These are phyloP conservation scores for Pochonia chlamydosporia DNA, from an alignment of 2,329 filamentous ascomycete species.

Conservation along the genomic window DNA sequence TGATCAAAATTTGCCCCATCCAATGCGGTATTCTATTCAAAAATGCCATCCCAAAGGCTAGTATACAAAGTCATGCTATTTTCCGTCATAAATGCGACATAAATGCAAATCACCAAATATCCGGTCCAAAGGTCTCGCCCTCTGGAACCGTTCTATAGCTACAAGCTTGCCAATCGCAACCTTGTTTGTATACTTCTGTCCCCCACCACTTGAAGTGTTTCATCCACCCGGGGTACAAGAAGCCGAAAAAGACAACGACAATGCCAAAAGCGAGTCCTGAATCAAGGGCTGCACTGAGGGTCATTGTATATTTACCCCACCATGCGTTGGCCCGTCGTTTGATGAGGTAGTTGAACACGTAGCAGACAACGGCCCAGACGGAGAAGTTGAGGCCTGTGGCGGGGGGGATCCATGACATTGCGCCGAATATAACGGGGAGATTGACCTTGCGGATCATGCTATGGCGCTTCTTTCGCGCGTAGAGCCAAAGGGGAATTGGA, in stretches of 20 bases:
- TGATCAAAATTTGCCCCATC: neutral
- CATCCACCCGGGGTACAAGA: constrained; percentile 75
- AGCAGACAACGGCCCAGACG: constrained; percentile 81
- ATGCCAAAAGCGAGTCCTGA: constrained; percentile 78
- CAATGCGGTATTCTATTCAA: neutral
- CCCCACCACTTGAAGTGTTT: constrained; percentile 80
- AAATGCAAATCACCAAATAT: constrained; percentile 41
- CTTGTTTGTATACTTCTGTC: constrained; percentile 76
- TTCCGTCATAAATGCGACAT: neutral
- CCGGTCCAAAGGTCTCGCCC: constrained; percentile 62
- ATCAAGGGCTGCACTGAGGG: constrained; percentile 74
- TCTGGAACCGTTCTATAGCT: constrained; percentile 59
- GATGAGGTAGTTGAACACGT: constrained; percentile 74
- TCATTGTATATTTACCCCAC: constrained; percentile 94
- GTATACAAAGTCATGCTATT: neutral
- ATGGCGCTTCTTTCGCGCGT: constrained; percentile 52
- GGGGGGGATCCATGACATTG: constrained; percentile 79
- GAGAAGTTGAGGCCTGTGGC: constrained; percentile 84
- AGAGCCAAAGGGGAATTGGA: constrained; percentile 69
- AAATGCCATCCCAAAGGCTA: neutral
- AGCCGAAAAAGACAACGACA: constrained; percentile 78
- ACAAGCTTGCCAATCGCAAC: constrained; percentile 81
- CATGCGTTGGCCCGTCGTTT: constrained; percentile 64
- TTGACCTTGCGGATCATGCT: constrained; percentile 72
- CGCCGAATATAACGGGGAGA: constrained; percentile 76